Conservation (phyloP, 163 green algal genomes). For the Chlamydomonas reinhardtii region DNA sequence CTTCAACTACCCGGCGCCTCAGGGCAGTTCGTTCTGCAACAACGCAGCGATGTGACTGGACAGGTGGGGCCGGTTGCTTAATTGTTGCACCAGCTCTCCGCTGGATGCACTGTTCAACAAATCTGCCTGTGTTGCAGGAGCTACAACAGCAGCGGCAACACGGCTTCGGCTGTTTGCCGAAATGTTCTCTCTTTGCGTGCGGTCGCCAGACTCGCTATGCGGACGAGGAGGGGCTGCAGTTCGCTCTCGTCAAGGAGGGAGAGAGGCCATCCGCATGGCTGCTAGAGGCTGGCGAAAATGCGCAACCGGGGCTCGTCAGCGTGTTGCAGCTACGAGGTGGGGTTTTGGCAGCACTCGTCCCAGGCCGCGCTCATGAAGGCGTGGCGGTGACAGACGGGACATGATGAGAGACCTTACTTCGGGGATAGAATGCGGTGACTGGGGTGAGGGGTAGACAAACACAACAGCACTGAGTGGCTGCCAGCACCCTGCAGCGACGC, state of each 20-base stretch:
- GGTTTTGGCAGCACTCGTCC: no score
- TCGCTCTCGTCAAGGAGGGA: background rate
- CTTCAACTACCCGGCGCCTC: conserved; percentile 7
- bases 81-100: no score
- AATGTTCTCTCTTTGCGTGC: conserved; percentile 17
- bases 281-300: background rate
- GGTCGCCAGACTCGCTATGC: conserved; percentile 11
- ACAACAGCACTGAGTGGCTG: no score
- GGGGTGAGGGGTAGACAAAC: no score
- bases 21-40: conserved; percentile 12
- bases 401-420: no score
- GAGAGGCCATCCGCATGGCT: conserved; percentile 6
- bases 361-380: no score
- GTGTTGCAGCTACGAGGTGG: conserved; percentile 27
- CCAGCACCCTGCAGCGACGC: no score
- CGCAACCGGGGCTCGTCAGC: background rate
- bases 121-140: background rate
- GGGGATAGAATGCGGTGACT: no score
- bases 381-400: no score
- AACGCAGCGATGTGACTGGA: background rate
- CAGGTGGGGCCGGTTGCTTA: background rate
- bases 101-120: no score
- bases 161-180: conserved; percentile 3
- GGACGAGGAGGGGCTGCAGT: background rate
- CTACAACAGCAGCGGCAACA: conserved; percentile 1